These are phyloP conservation scores for Porphyra umbilicalis DNA, from an alignment of 31 red algal genomes.

Conservation along the genomic window DNA sequence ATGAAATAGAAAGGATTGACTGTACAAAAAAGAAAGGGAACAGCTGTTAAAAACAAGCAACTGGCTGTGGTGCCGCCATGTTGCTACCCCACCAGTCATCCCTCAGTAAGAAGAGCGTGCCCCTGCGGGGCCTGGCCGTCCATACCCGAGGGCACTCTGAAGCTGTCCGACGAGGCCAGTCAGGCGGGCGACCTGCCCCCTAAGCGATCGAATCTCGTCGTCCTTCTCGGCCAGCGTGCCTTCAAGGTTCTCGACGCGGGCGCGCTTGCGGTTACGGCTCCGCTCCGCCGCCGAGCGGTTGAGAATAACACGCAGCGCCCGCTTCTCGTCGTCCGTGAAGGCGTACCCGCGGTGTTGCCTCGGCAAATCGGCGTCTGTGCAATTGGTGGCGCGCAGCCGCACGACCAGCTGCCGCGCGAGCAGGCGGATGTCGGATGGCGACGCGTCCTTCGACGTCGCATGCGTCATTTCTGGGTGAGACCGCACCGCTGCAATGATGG, in stretches of 20 bases:
- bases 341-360: neutral
- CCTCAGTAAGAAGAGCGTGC: neutral
- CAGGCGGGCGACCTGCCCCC: slow-evolving; percentile 2
- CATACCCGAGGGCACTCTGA: neutral
- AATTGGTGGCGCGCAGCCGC: neutral
- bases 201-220: neutral
- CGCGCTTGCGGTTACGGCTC: slow-evolving; percentile 9
- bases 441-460: neutral
- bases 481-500: neutral
- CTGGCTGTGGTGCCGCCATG: too few species aligned
- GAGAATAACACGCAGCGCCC: slow-evolving; percentile 1
- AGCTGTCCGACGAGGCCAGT: neutral
- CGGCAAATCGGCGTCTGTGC: too few species aligned
- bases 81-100: too few species aligned
- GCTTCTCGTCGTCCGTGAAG: slow-evolving; percentile 10
- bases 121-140: neutral
- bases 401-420: neutral
- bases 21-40: too few species aligned
- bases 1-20: too few species aligned
- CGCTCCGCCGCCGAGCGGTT: slow-evolving; percentile 10
- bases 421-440: neutral
- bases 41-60: too few species aligned
- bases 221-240: neutral
- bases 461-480: neutral
- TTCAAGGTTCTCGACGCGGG: neutral